Evolutionary conservation across 768 basidiomycete genomes (phyloP), one percentile per base, ranked within the genome.

Genomic region (Pisolithus orientalis): DNA sequence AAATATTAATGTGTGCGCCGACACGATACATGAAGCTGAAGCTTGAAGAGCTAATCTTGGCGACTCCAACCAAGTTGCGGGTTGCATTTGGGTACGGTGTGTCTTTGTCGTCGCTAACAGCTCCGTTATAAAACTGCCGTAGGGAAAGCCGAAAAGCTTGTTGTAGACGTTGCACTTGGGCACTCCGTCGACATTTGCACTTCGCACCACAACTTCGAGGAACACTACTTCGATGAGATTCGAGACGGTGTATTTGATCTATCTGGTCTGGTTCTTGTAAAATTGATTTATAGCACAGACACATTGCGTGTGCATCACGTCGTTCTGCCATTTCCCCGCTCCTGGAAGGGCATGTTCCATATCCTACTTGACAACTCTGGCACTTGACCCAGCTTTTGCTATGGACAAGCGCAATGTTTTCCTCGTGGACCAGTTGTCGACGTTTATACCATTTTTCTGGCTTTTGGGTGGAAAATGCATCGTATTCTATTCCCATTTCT

Each of bases 401-500:
- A 71, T 75, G 4, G 42, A 50, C 1, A 62, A 70, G 32, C 83
- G 86, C 61, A 94, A 98, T 64, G 82, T 97, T 21, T 94, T 85
- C 71, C 85, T 98, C 54, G 89, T 97, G 5, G 95, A 98, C 71
- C 96, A 97, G 65, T 82, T 97, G 17, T 93, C 92, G 5, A 92
- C 94, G 2, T 93, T 87, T 57, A 75, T 97, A 24, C 95, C 95
- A 0, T 74, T 96, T 53, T 75, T 99, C 0, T 80, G 90, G 2
- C 61, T 72, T 53, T 61, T 90, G 11, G 79, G 75, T 2, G 74
- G 75, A 17, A 90, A 81, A n/a, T 82, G 91, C 2, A 88, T 95
- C 29, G 85, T 98, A n/a, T 98, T 97, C 69, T 98, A 99, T 66
- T 95, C 93, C 59, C 96, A 98, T 66, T 98, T 99, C 59, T 95